These are phyloP conservation scores for Symbiodinium pilosum DNA, from an alignment of 73 alveolate genomes.

Conservation along the genomic window DNA sequence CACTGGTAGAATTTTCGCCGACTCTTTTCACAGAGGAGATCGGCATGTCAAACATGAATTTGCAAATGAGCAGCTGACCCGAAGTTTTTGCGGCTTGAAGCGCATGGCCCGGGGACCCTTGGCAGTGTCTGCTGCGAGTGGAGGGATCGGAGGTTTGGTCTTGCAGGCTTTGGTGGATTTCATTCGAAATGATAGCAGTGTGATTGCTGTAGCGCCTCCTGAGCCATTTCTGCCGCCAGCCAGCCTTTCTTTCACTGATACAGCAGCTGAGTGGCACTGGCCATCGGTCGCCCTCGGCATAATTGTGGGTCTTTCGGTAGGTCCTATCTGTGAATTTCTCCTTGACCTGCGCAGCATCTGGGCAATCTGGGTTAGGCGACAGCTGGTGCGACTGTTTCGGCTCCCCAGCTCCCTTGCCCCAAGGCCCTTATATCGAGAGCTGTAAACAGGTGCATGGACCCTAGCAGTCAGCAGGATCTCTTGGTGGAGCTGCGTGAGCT, in stretches of 20 bases:
- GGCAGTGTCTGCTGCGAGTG: neutral
- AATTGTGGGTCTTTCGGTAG: neutral
- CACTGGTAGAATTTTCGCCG: too few species aligned
- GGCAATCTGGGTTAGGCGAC: neutral
- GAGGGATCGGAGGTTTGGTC: neutral
- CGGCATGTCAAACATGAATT: neutral
- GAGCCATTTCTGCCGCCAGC: neutral
- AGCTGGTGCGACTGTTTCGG: neutral
- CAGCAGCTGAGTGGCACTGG: neutral
- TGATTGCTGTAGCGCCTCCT: neutral
- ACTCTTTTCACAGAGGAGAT: too few species aligned
- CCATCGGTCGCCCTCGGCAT: neutral
- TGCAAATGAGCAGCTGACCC: neutral
- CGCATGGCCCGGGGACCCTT: slow-evolving; percentile 13
- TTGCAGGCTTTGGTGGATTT: neutral
- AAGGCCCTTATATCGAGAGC: neutral
- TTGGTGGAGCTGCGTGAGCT: neutral
- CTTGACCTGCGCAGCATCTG: neutral
- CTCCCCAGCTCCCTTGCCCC: too few species aligned
- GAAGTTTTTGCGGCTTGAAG: neutral
- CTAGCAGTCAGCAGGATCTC: neutral
- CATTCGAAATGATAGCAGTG: neutral
- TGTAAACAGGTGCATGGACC: neutral
- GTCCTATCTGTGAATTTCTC: neutral
- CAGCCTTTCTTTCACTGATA: neutral